Evolutionary conservation across 148 eudicot species (phyloP).

Genomic region (Simmondsia chinensis): DNA sequence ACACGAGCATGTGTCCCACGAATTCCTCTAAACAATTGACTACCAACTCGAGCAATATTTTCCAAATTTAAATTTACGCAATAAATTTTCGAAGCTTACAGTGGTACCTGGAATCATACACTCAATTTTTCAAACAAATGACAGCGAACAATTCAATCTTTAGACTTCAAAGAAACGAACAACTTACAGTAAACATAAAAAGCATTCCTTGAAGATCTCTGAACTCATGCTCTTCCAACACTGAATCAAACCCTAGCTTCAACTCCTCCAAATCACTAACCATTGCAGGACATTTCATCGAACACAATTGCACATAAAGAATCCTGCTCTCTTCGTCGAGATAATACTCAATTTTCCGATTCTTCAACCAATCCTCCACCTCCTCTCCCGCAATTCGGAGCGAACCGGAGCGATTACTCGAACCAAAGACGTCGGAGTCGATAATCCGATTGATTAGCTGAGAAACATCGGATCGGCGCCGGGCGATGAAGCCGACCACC

Average conservation of each 20-base stretch:
- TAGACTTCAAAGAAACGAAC: neutral
- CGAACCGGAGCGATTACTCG: constrained; percentile 26
- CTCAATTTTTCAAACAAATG: too few relatives aligned
- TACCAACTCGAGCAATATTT: too few relatives aligned
- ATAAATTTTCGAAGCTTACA: too few relatives aligned
- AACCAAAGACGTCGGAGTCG: constrained; percentile 66
- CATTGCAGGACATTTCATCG: constrained; percentile 30
- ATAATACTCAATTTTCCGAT: constrained; percentile 41
- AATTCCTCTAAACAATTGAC: too few relatives aligned
- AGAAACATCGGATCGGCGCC: constrained; percentile 30
- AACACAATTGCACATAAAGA: constrained; percentile 52
- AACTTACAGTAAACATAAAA: constrained; percentile 83
- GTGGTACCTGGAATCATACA: too few relatives aligned
- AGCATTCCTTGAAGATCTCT: constrained; percentile 84
- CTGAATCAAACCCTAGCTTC: constrained; percentile 25
- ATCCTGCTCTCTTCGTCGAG: constrained; percentile 47
- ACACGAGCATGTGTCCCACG: too few relatives aligned
- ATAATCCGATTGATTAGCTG: constrained; percentile 60
- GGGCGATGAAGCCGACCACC: constrained; percentile 70
- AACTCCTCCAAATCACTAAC: constrained; percentile 2
- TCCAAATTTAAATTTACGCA: too few relatives aligned
- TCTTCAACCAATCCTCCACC: constrained; percentile 28
- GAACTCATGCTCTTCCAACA: constrained; percentile 42
- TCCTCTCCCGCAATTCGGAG: constrained; percentile 18
- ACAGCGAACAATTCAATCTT: too few relatives aligned